phyloP scores from a whole-genome alignment of 1,139 yeast genomes.

The Debaryomyces coudertii region DNA sequence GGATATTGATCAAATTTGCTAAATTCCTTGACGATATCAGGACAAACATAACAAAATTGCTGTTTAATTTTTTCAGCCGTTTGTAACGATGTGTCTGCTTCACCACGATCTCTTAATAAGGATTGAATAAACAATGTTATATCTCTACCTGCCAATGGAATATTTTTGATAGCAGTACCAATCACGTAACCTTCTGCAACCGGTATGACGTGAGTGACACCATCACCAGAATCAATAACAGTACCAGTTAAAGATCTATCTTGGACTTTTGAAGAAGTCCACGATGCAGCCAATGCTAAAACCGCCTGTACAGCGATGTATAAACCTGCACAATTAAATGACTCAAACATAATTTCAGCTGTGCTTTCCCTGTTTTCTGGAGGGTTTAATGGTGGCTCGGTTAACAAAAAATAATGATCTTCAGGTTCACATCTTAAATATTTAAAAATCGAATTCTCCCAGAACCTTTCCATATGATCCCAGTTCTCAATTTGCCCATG shows the following conservation, averaged over 20 bases:
- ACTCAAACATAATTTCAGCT: slow-evolving; percentile 98
- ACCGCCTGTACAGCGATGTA: slow-evolving; percentile 99
- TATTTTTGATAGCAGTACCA: slow-evolving; percentile 94
- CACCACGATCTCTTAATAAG: slow-evolving; percentile 94
- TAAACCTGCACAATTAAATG: slow-evolving; percentile 97
- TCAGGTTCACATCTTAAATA: slow-evolving; percentile 98
- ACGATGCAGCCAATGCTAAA: slow-evolving; percentile 95
- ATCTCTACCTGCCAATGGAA: slow-evolving; percentile 98
- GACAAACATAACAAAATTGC: slow-evolving; percentile 95
- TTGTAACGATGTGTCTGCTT: slow-evolving; percentile 86
- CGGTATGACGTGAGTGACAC: slow-evolving; percentile 98
- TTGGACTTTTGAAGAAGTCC: slow-evolving; percentile 95
- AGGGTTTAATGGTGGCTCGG: slow-evolving; percentile 98
- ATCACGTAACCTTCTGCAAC: slow-evolving; percentile 99
- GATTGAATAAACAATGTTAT: slow-evolving; percentile 92
- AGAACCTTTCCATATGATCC: slow-evolving; percentile 99
- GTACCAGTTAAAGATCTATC: slow-evolving; percentile 98
- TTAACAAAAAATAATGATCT: slow-evolving; percentile 90
- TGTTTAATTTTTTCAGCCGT: slow-evolving; percentile 97
- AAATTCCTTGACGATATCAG: slow-evolving; percentile 96
- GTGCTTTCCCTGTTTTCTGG: slow-evolving; percentile 98
- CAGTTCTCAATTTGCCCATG: slow-evolving; percentile 98
- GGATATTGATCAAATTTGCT: slow-evolving; percentile 93
- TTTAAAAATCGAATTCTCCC: slow-evolving; percentile 97
- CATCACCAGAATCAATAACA: slow-evolving; percentile 96